Evolutionary conservation across 139 green algal genomes (phyloP).

Genomic region (Chlamydomonas sp.): DNA sequence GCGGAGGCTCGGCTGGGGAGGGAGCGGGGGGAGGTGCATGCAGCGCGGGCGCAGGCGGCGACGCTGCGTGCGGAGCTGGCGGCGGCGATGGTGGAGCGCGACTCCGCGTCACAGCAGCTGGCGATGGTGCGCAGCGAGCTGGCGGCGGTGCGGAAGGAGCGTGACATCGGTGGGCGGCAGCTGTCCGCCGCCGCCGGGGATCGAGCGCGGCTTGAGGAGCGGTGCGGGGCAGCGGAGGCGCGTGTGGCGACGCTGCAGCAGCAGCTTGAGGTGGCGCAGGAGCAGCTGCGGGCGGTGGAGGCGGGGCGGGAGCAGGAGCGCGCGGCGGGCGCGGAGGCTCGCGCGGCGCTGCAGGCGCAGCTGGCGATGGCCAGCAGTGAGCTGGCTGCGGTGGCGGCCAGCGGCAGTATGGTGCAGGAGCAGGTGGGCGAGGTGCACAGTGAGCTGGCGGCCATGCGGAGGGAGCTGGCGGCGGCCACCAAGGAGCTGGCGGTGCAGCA

Average conservation of each 20-base stretch:
- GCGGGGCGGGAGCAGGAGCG: too few species aligned
- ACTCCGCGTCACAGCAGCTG: background rate
- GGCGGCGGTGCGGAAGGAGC: background rate
- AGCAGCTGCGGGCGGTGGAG: background rate
- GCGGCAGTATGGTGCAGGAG: too few species aligned
- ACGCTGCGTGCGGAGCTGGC: constrained; percentile 3
- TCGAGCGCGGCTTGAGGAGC: background rate
- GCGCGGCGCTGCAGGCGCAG: background rate
- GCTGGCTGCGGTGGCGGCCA: too few species aligned
- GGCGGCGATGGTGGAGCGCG: constrained; percentile 16
- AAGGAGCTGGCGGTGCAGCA: constrained; percentile 20
- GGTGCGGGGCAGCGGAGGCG: background rate
- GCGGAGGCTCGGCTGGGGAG: background rate
- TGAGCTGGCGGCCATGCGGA: constrained; percentile 15
- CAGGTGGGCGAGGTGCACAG: constrained; percentile 10
- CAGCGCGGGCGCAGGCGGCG: constrained; percentile 3
- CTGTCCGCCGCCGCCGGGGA: background rate
- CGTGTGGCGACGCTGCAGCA: background rate
- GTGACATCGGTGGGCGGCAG: background rate
- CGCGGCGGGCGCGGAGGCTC: too few species aligned
- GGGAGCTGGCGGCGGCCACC: constrained; percentile 18
- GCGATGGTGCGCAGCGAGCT: background rate
- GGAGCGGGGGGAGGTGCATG: constrained; percentile 8
- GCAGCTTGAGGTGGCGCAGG: background rate
- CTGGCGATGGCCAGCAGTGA: background rate